These are phyloP conservation scores for Puccinia coronata DNA, from an alignment of 1,284 basidiomycete genomes.

Conservation along the genomic window DNA sequence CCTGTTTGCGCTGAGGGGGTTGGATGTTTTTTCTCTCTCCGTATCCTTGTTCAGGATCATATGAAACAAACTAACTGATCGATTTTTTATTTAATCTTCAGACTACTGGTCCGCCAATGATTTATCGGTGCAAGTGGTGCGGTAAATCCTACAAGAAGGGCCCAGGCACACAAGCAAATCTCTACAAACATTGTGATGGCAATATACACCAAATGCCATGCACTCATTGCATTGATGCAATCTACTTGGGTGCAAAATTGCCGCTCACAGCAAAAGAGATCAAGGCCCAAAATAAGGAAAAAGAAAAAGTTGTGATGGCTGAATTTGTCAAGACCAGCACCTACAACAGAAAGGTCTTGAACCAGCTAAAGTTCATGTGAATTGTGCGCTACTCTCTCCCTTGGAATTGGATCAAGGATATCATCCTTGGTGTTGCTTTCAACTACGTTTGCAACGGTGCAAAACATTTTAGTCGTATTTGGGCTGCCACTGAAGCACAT, in stretches of 20 bases:
- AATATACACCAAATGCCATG: not conserved
- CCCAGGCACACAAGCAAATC: not conserved
- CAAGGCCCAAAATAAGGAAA: no score
- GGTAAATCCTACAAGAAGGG: not conserved
- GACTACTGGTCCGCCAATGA: not conserved
- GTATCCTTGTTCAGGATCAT: no score
- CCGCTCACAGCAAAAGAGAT: not conserved
- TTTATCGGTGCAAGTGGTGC: not conserved
- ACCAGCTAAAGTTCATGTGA: not conserved
- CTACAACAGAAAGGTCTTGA: not conserved
- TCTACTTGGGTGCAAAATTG: not conserved
- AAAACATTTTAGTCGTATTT: not conserved
- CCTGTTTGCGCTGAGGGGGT: no score
- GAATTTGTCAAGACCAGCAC: not conserved
- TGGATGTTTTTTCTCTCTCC: no score
- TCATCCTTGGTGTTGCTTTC: not conserved
- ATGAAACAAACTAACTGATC: no score
- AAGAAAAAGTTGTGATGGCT: not conserved
- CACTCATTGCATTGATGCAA: not conserved
- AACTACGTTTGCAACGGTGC: not conserved
- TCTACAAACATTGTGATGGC: not conserved
- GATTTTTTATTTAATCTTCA: no score
- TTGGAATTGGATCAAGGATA: not conserved
- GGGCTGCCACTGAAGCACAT: conserved; percentile 18
- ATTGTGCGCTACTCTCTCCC: not conserved